Base-by-base conservation (phyloP, 2,329 filamentous ascomycete genomes). In the Hirsutella minnesotensis region DNA sequence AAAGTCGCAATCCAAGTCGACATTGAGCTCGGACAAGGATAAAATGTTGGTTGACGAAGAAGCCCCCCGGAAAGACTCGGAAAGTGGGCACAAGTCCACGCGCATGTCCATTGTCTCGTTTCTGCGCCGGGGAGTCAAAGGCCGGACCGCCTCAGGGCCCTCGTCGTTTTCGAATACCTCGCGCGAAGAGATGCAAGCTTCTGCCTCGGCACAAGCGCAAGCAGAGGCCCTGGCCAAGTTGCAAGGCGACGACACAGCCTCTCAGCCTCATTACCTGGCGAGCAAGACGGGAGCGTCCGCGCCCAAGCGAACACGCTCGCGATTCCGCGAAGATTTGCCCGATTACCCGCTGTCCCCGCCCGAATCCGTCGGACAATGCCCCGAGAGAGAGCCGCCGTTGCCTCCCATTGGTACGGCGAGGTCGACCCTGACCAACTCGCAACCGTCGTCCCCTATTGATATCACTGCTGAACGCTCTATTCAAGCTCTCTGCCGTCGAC, bases 81-180 rank as follows among this genome's bases (percentile, higher is more conserved):
- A 77, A 40, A 65, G 69, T 39, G 76, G 72, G 46, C 64, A 58
- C 24, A 66, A 64, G 42, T 62, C 57, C 13, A 57, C 59, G 8
- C 62, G 65, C 18, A 53, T 70, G 27, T 73, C 81, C 1, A 84
- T 88, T 69, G 77, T 79, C 4, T 80, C 84, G 0, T 75, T 95
- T 30, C 86, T 95, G 62, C 78, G 77, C 53, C 83, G 83, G 60
- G 76, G 76, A 22, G 72, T 68, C 64, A 68, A 75, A 69, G 70
- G 68, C 60, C 68, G 74, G 65, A 62, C 77, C 61, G 56, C 66
- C 56, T 62, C 73, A 57, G 48, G 70, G 57, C 72, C 83, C 3
- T 83, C 86, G 0, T 88, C 89, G n/a, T 92, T 94, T 57, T 88
- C 87, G 4, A 95, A 95, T 55, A 86, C 87, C 0, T 95, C 89